A percentile compares a stretch with the other conserved stretches of the same genome.
phyloP scores from a whole-genome alignment of 768 basidiomycete genomes.

The Obba rivulosa region DNA sequence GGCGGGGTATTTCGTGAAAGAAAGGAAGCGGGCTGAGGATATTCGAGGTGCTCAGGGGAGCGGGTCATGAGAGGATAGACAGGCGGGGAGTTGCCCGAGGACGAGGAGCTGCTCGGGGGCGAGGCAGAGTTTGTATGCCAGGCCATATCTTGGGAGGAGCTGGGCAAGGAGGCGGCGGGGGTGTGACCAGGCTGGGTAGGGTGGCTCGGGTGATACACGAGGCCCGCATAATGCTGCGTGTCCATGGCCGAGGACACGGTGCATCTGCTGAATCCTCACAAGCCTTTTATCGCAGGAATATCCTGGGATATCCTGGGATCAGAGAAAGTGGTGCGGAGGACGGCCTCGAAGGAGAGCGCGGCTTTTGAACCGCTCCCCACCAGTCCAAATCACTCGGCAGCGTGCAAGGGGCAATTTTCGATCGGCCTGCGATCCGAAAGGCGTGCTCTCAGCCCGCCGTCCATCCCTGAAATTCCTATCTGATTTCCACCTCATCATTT shows the following conservation, averaged over 20 bases:
- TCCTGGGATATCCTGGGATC: neutral
- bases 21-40: conserved; percentile 4
- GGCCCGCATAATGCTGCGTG: conserved; percentile 17
- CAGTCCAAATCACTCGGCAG: conserved; percentile 16
- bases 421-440: conserved; percentile 10
- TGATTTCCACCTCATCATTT: neutral
- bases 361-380: conserved; percentile 15
- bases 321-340: conserved; percentile 1
- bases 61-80: conserved; percentile 8
- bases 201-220: conserved; percentile 16
- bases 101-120: conserved; percentile 15
- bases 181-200: conserved; percentile 16
- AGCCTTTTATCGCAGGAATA: too few relatives aligned
- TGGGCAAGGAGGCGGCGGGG: conserved; percentile 10
- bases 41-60: neutral
- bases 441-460: conserved; percentile 5
- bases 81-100: conserved; percentile 3
- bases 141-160: conserved; percentile 13
- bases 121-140: conserved; percentile 20
- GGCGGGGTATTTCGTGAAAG: neutral
- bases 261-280: neutral
- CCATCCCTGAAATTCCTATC: conserved; percentile 10
- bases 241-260: conserved; percentile 13
- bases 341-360: conserved; percentile 5
- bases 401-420: conserved; percentile 2